Evolutionary conservation across 257 asterid species (phyloP), one percentile per base, ranked within the genome.

Genomic region (Cruciata laevipes): DNA sequence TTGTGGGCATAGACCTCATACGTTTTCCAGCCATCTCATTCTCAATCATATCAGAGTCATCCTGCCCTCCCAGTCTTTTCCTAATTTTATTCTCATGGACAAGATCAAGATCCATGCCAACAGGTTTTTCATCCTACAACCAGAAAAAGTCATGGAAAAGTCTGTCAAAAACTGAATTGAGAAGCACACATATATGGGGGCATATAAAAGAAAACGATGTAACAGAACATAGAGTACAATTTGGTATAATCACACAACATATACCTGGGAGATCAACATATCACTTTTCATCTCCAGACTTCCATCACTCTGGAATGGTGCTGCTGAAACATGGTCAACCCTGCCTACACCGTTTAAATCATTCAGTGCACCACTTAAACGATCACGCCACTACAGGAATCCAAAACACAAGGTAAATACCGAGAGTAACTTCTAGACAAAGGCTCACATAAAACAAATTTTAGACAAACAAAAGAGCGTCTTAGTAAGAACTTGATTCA

Each of bases 381-480:
- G 95, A 27, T 88, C 91, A 78, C 90, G 84, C 97, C 99, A 93
- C 97, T 93, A 71, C 65, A 71, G 17, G 21, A 27, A 67, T 58
- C 68, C 51, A 57, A 73, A 33, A 24, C 63, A 7, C 21, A 18
- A 58, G 21, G 8, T 55, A 42, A 40, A n/a, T 7, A 20, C 17
- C 40, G 60, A 37, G 53, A 33, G 7, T 47, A 33, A 65, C 42
- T 47, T 33, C 16, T 5, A n/a, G 61, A 49, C 32, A 40, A 31
- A 21, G 40, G 20, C 17, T 16, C 37, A 6, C 32, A 23, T n/a
- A 72, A 63, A 38, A 66, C 25, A 44, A 42, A 5, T 12, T 27
- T 2, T 16, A 65, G 59, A 18, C 9, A 16, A 44, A 0, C 47
- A 44, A 30, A 51, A 51, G 60, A 47, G 16, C 13, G 4, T 17